Evolutionary conservation across 768 basidiomycete species (phyloP).

Genomic region (Rhodocollybia butyracea): DNA sequence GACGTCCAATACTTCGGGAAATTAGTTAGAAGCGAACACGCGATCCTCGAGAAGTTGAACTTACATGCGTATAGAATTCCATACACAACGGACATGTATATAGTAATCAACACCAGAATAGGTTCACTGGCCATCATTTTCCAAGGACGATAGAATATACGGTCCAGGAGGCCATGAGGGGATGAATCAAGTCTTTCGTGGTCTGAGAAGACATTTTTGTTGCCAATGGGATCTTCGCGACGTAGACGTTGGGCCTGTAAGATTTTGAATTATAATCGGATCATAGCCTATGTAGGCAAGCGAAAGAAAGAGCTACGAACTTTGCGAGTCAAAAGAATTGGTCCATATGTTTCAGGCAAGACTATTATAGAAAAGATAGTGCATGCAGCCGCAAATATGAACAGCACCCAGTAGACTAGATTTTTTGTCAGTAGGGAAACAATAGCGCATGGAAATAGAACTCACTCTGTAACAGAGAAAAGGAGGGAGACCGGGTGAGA

Average conservation of each 20-base stretch:
- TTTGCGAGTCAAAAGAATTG: constrained; percentile 51
- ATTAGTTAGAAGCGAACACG: background rate
- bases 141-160: constrained; percentile 43
- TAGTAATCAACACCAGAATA: constrained; percentile 43
- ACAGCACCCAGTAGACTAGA: constrained; percentile 71
- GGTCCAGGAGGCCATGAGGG: constrained; percentile 27
- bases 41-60: constrained; percentile 19
- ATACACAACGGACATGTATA: constrained; percentile 48
- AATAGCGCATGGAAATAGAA: too few relatives aligned
- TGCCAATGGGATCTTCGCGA: constrained; percentile 28
- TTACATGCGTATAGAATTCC: constrained; percentile 50
- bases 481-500: too few relatives aligned
- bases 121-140: constrained; percentile 48
- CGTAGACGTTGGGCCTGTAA: constrained; percentile 40
- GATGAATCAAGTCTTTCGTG: constrained; percentile 31
- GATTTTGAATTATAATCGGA: too few relatives aligned
- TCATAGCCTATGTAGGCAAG: too few relatives aligned
- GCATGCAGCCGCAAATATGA: constrained; percentile 57
- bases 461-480: too few relatives aligned
- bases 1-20: constrained; percentile 33
- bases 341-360: constrained; percentile 68
- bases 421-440: too few relatives aligned
- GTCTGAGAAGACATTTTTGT: constrained; percentile 22
- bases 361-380: constrained; percentile 40
- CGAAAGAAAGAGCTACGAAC: too few relatives aligned